Percentiles rank a stretch among this genome's conserved stretches.
Evolutionary conservation across 805 yeast genomes (phyloP).

Genomic region (Schizosaccharomyces cryophilus): DNA sequence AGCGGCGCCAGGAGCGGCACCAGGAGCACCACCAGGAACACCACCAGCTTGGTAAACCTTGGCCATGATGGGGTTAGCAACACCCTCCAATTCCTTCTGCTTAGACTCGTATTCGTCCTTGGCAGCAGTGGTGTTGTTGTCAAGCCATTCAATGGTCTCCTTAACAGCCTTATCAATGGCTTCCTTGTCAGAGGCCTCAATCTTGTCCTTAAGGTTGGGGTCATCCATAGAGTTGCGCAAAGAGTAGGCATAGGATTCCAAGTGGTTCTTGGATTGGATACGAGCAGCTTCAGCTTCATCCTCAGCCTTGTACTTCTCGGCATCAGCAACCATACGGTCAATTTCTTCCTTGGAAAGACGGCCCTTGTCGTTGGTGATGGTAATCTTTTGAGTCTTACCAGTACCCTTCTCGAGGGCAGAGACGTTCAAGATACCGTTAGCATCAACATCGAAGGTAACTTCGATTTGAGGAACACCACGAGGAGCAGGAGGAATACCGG

Average conservation of each 20-base stretch:
- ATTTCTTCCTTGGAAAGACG: slow-evolving; percentile 93
- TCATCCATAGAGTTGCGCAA: slow-evolving; percentile 63
- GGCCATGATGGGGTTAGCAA: slow-evolving; percentile 90
- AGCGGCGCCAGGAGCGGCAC: slow-evolving; percentile 39
- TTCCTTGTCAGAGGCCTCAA: slow-evolving; percentile 38
- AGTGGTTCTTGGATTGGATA: slow-evolving; percentile 79
- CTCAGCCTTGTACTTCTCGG: slow-evolving; percentile 91
- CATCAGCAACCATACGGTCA: slow-evolving; percentile 93
- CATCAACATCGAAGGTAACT: slow-evolving; percentile 91
- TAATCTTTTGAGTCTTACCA: slow-evolving; percentile 89
- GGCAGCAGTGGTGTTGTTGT: slow-evolving; percentile 73
- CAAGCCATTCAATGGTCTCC: slow-evolving; percentile 78
- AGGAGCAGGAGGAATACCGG: slow-evolving; percentile 96
- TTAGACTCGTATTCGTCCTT: slow-evolving; percentile 76
- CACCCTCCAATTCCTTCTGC: slow-evolving; percentile 86
- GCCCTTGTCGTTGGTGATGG: slow-evolving; percentile 96
- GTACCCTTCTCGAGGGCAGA: slow-evolving; percentile 96
- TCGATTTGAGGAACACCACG: slow-evolving; percentile 97
- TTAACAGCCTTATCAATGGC: slow-evolving; percentile 56
- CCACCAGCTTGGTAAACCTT: slow-evolving; percentile 92
- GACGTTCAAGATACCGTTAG: slow-evolving; percentile 90
- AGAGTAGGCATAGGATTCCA: slow-evolving; percentile 86
- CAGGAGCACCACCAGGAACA: slow-evolving; percentile 48
- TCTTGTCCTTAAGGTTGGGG: slow-evolving; percentile 57
- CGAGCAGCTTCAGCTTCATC: slow-evolving; percentile 87